Evolutionary conservation across 495 filamentous ascomycete species (phyloP), one percentile per base, ranked within the genome.

Genomic region (Melanomma pulvis-pyrius): DNA sequence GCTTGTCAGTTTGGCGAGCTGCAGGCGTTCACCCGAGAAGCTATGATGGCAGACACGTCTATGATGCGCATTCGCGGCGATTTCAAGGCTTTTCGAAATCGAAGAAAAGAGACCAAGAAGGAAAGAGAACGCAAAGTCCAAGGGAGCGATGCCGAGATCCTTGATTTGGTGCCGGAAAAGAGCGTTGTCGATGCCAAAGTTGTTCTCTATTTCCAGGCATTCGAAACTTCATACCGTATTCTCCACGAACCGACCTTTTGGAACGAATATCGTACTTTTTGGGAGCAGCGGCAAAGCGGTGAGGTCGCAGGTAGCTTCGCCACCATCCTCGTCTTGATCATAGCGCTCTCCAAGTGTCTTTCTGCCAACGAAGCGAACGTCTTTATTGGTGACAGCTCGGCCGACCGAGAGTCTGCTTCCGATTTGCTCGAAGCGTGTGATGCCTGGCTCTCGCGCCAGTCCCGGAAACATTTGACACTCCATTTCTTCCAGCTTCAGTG

Each of bases 1-100:
- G 21, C n/a, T 47, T 44, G 39, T 26, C 60, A 83, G 81, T 80
- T 84, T 50, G 73, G 78, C 50, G 80, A 82, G 64, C 70, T 85
- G 47, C 74, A 76, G 6, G 41, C 64, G 2, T 83, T 83, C 50
- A 74, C 82, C 55, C 76, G 76, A 53, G 74, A 77, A 19, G 77
- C 76, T n/a, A 75, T 74, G 30, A 65, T 71, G 21, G 66, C 71
- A 2, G 56, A 79, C 61, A 56, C 69, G 73, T 32, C 65, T 71
- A 49, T 79, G 77, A 49, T 72, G 74, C 73, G 74, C 17, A 76
- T 77, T 15, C 79, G 79, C 54, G 74, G 71, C n/a, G 79, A 82
- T 51, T 77, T 81, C 47, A 61, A 62, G 30, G 15, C 34, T 17
- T 72, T 68, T 28, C 25, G 68, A 29, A 55, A 47, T 32, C 54